Conservation (phyloP, 257 asterid species). For the Primulina eburnea region DNA sequence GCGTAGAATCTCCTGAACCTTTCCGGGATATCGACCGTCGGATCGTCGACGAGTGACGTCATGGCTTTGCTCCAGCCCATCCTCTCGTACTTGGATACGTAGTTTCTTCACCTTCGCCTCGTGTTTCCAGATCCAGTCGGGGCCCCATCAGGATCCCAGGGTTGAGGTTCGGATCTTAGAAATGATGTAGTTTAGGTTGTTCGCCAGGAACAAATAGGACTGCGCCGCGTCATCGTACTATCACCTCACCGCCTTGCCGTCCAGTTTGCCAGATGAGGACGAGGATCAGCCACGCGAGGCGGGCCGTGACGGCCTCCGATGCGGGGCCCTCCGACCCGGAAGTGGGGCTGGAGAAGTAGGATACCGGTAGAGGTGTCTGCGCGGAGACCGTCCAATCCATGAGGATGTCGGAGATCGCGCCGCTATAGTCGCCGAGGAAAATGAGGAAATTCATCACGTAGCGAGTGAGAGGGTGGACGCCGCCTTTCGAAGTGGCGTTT, state of each 20-base stretch:
- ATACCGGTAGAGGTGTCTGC: constrained; percentile 55
- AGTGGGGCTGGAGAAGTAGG: constrained; percentile 56
- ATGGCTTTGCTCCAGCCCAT: constrained; percentile 56
- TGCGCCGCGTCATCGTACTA: constrained; percentile 67
- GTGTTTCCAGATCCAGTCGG: constrained; percentile 59
- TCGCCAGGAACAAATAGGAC: constrained; percentile 68
- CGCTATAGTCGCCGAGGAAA: constrained; percentile 71
- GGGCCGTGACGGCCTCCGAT: constrained; percentile 20
- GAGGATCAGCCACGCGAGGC: constrained; percentile 71
- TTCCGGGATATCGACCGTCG: constrained; percentile 44
- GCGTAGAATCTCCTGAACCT: constrained; percentile 39
- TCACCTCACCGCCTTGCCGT: constrained; percentile 62
- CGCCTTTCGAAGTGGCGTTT: constrained; percentile 53
- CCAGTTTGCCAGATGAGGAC: constrained; percentile 82
- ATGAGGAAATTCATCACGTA: constrained; percentile 83
- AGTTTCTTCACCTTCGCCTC: constrained; percentile 52
- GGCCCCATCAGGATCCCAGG: constrained; percentile 55
- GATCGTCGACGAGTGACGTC: constrained; percentile 43
- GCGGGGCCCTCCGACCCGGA: constrained; percentile 35
- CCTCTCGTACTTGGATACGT: constrained; percentile 42
- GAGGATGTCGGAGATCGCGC: constrained; percentile 54
- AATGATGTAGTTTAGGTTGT: constrained; percentile 76
- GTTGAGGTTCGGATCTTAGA: constrained; percentile 57
- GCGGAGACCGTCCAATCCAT: constrained; percentile 43
- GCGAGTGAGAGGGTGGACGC: constrained; percentile 79